Percentiles rank a stretch among this genome's conserved stretches.
Evolutionary conservation across 208 protist species (phyloP).

Genomic region (Leptomonas seymouri): DNA sequence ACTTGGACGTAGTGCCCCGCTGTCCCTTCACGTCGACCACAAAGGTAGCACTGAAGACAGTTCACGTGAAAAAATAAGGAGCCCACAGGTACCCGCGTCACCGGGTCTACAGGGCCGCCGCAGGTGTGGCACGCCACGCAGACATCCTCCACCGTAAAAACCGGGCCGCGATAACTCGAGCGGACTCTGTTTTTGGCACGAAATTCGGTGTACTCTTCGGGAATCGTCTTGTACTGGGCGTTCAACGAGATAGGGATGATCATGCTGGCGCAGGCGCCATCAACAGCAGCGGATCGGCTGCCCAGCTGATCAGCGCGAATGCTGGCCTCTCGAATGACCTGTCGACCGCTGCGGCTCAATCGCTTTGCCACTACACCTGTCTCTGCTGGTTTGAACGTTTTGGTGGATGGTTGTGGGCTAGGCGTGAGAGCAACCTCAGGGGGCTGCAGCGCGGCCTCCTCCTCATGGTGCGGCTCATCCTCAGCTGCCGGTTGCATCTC

Average conservation of each 20-base stretch:
- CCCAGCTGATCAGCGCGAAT: neutral
- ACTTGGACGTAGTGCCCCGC: slow-evolving; percentile 63
- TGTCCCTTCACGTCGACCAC: slow-evolving; percentile 35
- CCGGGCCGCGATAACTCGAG: slow-evolving; percentile 56
- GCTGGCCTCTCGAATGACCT: slow-evolving; percentile 5
- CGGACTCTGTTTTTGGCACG: slow-evolving; percentile 47
- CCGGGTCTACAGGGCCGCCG: slow-evolving; percentile 72
- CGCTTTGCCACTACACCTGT: slow-evolving; percentile 8
- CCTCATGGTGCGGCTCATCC: no score
- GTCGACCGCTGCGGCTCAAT: slow-evolving; percentile 7
- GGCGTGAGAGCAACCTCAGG: no score
- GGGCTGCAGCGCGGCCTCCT: no score
- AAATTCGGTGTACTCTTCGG: slow-evolving; percentile 64
- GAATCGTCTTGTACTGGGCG: slow-evolving; percentile 48
- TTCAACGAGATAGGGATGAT: slow-evolving; percentile 39
- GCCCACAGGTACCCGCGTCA: slow-evolving; percentile 74
- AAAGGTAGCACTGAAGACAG: slow-evolving; percentile 75
- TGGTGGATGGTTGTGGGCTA: no score
- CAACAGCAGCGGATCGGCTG: neutral
- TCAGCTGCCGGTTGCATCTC: no score
- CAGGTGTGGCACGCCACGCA: slow-evolving; percentile 66
- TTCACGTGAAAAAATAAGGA: slow-evolving; percentile 71
- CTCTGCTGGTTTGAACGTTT: neutral
- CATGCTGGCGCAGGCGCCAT: slow-evolving; percentile 3
- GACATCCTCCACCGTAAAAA: slow-evolving; percentile 79